A percentile compares a stretch with the other conserved stretches of the same genome.
phyloP scores from a whole-genome alignment of 306 rosid genomes.

The Quercus wislizeni region DNA sequence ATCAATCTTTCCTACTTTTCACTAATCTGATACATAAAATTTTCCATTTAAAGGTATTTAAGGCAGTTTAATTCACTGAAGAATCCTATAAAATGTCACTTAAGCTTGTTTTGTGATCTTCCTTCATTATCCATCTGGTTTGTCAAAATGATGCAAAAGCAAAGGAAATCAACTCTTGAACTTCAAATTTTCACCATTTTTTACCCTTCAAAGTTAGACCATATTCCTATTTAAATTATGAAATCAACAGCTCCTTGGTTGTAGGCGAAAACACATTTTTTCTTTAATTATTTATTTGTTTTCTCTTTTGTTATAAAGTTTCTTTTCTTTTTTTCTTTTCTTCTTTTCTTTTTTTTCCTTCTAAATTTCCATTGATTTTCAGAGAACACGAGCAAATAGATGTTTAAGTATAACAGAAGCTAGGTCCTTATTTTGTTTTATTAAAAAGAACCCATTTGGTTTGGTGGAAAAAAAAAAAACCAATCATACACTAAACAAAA shows the following conservation, averaged over 20 bases:
- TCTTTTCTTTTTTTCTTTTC: neutral
- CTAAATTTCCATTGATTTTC: neutral
- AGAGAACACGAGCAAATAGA: neutral
- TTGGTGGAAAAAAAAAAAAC: neutral
- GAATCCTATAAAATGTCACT: neutral
- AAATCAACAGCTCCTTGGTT: neutral
- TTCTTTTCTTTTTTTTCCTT: too few relatives aligned
- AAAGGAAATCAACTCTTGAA: neutral
- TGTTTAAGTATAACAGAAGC: neutral
- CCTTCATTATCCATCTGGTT: neutral
- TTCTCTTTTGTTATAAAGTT: neutral
- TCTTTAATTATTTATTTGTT: neutral
- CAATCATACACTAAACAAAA: neutral
- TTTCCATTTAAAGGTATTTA: neutral
- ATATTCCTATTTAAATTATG: neutral
- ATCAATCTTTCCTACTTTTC: neutral
- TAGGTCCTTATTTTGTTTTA: neutral
- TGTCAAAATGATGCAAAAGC: neutral
- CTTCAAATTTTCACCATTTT: neutral
- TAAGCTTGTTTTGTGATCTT: neutral
- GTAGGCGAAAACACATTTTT: neutral
- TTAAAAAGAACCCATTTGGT: neutral
- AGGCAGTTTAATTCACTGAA: neutral
- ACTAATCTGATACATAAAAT: neutral
- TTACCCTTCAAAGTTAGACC: neutral